Conservation (phyloP, 2,329 filamentous ascomycete genomes). For the Paracamarosporium sp. region DNA sequence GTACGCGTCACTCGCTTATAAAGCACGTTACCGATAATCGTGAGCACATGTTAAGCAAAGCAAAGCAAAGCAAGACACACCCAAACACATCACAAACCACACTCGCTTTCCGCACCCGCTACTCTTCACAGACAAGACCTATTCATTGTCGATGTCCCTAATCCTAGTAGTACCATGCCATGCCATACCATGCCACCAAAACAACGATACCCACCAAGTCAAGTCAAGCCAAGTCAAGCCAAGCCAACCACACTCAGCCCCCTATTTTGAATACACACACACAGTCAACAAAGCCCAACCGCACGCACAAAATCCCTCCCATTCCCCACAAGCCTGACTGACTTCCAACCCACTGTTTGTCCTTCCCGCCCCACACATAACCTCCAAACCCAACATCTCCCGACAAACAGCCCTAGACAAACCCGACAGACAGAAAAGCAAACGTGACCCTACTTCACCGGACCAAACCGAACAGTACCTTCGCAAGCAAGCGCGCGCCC, state of each 20-base stretch:
- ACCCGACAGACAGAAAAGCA: background rate
- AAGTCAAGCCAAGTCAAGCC: background rate
- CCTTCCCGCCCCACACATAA: background rate
- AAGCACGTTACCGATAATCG: too few relatives aligned
- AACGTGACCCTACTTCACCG: background rate
- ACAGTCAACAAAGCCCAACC: too few relatives aligned
- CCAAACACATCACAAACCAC: too few relatives aligned
- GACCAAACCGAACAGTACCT: background rate
- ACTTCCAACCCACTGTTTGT: background rate
- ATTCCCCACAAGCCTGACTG: too few relatives aligned
- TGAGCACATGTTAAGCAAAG: too few relatives aligned
- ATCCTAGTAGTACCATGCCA: too few relatives aligned
- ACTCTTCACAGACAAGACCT: background rate
- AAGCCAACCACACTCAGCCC: too few relatives aligned
- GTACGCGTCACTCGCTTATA: too few relatives aligned
- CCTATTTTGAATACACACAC: too few relatives aligned
- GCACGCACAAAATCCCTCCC: too few relatives aligned
- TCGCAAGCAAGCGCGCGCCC: background rate
- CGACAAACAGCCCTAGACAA: background rate
- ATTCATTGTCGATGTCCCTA: background rate
- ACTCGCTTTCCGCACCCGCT: too few relatives aligned
- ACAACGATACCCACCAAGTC: background rate
- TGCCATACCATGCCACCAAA: background rate
- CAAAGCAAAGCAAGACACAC: too few relatives aligned
- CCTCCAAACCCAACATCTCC: background rate